These are phyloP conservation scores for Diospyros kaki DNA, from an alignment of 148 eudicot species.

Conservation along the genomic window DNA sequence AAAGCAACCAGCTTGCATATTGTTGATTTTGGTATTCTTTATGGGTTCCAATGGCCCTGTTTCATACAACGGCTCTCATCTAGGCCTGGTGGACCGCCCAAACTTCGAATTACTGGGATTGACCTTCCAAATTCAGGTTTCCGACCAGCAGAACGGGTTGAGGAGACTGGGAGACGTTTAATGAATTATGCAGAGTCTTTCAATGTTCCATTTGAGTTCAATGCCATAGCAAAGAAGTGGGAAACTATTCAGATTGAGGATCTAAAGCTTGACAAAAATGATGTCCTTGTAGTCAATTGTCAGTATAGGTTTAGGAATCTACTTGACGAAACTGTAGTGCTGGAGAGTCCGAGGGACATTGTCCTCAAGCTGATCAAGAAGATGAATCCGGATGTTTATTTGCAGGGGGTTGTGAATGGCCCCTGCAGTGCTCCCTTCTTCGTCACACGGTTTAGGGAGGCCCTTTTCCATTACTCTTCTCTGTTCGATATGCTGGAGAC, in stretches of 20 bases:
- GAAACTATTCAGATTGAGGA: conserved; percentile 60
- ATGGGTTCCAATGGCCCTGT: conserved; percentile 84
- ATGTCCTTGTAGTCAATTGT: conserved; percentile 66
- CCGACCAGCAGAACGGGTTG: conserved; percentile 68
- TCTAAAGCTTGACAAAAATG: conserved; percentile 55
- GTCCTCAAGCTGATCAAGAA: conserved; percentile 48
- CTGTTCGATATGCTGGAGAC: conserved; percentile 75
- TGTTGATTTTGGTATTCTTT: conserved; percentile 67
- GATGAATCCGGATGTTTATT: conserved; percentile 57
- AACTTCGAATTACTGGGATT: conserved; percentile 68
- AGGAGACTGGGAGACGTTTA: conserved; percentile 64
- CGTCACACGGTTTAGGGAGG: conserved; percentile 67
- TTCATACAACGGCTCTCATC: conserved; percentile 58
- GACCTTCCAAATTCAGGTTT: conserved; percentile 77
- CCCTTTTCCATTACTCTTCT: conserved; percentile 69
- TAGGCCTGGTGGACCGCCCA: conserved; percentile 79
- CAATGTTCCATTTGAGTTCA: conserved; percentile 62
- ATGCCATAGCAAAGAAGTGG: conserved; percentile 79
- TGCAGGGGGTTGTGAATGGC: conserved; percentile 61
- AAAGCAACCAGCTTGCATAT: conserved; percentile 61
- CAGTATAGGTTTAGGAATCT: conserved; percentile 48
- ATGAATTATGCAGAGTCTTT: conserved; percentile 64
- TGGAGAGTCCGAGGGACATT: conserved; percentile 62
- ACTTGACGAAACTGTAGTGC: conserved; percentile 67
- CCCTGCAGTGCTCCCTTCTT: conserved; percentile 71